phyloP scores from a whole-genome alignment of 441 rosid genomes.

The Adansonia rubrostipa region DNA sequence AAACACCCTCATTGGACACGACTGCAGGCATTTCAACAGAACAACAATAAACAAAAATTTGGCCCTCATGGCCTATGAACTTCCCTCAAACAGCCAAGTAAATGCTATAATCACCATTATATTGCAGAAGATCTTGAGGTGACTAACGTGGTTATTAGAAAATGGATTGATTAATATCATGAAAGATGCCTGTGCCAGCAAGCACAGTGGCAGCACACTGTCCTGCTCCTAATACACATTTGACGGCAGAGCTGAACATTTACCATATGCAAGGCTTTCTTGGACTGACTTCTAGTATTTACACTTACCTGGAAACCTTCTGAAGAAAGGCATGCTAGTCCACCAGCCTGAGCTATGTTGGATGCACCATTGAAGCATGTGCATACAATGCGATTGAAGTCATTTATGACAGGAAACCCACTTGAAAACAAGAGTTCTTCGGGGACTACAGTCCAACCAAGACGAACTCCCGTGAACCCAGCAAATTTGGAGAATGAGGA shows the following conservation, averaged over 20 bases:
- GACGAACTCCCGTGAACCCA: conserved; percentile 78
- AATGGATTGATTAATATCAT: not conserved
- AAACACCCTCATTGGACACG: not conserved
- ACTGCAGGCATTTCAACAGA: not conserved
- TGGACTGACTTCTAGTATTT: not conserved
- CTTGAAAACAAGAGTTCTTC: conserved; percentile 62
- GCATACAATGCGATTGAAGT: conserved; percentile 62
- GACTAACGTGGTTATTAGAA: not conserved
- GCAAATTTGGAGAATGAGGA: conserved; percentile 79
- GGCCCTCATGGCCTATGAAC: not conserved
- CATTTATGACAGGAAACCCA: conserved; percentile 65
- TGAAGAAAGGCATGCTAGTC: conserved; percentile 67
- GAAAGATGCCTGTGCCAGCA: not conserved
- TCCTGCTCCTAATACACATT: not conserved
- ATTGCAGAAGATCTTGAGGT: not conserved
- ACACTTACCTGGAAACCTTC: conserved; percentile 51
- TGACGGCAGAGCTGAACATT: not conserved
- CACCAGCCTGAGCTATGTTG: conserved; percentile 69
- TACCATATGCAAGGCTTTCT: not conserved
- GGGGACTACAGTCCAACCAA: conserved; percentile 79
- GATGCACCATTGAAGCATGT: conserved; percentile 84
- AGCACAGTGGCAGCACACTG: not conserved
- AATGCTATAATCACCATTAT: not conserved
- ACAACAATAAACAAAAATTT: not conserved
- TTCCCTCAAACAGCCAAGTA: not conserved